These are phyloP conservation scores for Candida chauliodis DNA, from an alignment of 805 yeast genomes.

Conservation along the genomic window DNA sequence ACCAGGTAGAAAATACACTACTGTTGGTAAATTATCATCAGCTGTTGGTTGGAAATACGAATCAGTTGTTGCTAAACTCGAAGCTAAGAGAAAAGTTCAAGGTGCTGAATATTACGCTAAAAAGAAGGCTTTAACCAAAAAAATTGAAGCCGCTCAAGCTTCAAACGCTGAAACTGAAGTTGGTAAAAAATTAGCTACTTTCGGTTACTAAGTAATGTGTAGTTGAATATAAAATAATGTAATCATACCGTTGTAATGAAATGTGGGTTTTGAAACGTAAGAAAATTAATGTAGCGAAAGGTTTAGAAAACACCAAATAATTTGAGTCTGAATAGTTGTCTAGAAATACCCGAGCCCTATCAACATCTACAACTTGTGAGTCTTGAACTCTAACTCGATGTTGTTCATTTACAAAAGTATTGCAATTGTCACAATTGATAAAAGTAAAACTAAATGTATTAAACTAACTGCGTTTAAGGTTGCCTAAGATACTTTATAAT, in stretches of 20 bases:
- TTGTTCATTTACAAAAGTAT: too few species aligned
- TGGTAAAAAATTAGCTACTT: constrained; percentile 88
- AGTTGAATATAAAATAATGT: constrained; percentile 1
- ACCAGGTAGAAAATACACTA: constrained; percentile 99
- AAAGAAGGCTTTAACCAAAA: constrained; percentile 95
- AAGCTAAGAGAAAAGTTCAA: constrained; percentile 99
- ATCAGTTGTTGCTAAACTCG: constrained; percentile 94
- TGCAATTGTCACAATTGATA: too few species aligned
- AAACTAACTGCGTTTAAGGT: too few species aligned
- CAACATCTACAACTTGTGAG: too few species aligned
- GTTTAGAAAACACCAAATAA: too few species aligned
- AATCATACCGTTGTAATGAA: background rate
- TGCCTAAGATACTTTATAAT: too few species aligned
- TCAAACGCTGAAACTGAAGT: constrained; percentile 87
- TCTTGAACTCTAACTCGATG: too few species aligned
- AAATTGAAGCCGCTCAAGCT: constrained; percentile 82
- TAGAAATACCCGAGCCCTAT: too few species aligned
- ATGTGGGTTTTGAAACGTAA: too few species aligned
- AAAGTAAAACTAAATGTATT: too few species aligned
- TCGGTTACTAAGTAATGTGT: constrained; percentile 78
- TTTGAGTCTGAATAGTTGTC: too few species aligned
- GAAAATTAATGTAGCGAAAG: too few species aligned
- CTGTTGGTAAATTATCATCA: constrained; percentile 92
- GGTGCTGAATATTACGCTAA: constrained; percentile 98
- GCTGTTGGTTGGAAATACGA: constrained; percentile 99